A percentile compares a stretch with the other conserved stretches of the same genome.
phyloP scores from a whole-genome alignment of 2,329 filamentous ascomycete genomes.

The Berkeleyomyces basicola region DNA sequence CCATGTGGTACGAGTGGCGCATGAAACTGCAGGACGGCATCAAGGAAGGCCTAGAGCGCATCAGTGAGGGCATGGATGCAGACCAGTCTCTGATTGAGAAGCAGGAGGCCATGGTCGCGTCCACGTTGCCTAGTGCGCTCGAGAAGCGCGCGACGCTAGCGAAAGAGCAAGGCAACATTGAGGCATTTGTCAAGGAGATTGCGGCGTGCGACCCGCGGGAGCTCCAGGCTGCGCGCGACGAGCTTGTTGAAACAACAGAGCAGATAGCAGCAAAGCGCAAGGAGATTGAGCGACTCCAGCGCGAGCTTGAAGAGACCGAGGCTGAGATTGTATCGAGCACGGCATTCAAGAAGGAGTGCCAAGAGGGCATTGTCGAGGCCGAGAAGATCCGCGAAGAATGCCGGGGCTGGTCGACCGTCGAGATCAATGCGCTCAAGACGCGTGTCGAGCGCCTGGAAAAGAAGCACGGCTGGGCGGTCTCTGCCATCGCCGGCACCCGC shows the following conservation, averaged over 20 bases:
- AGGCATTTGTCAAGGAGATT: slow-evolving; percentile 55
- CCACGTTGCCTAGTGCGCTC: slow-evolving; percentile 47
- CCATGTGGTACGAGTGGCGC: slow-evolving; percentile 97
- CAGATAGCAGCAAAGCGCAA: slow-evolving; percentile 54
- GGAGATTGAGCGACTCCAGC: slow-evolving; percentile 48
- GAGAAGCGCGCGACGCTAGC: slow-evolving; percentile 45
- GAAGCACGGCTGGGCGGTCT: slow-evolving; percentile 55
- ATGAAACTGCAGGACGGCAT: slow-evolving; percentile 72
- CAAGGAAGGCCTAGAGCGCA: slow-evolving; percentile 61
- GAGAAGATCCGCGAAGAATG: slow-evolving; percentile 76
- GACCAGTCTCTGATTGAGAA: slow-evolving; percentile 52
- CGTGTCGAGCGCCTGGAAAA: slow-evolving; percentile 50
- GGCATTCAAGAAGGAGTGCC: slow-evolving; percentile 46
- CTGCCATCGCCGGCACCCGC: slow-evolving; percentile 40
- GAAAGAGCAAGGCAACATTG: slow-evolving; percentile 48
- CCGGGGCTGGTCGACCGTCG: slow-evolving; percentile 70
- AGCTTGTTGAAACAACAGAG: slow-evolving; percentile 45
- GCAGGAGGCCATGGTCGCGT: slow-evolving; percentile 51
- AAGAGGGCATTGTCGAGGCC: slow-evolving; percentile 63
- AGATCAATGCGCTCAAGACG: slow-evolving; percentile 64
- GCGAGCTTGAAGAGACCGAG: slow-evolving; percentile 51
- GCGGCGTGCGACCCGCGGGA: slow-evolving; percentile 69
- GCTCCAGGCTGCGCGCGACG: slow-evolving; percentile 53
- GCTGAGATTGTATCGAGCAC: slow-evolving; percentile 42
- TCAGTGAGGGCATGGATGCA: slow-evolving; percentile 56